A percentile compares a stretch with the other conserved stretches of the same genome.
Evolutionary conservation across 495 filamentous ascomycete genomes (phyloP).

Genomic region (Hypoxylon fragiforme): DNA sequence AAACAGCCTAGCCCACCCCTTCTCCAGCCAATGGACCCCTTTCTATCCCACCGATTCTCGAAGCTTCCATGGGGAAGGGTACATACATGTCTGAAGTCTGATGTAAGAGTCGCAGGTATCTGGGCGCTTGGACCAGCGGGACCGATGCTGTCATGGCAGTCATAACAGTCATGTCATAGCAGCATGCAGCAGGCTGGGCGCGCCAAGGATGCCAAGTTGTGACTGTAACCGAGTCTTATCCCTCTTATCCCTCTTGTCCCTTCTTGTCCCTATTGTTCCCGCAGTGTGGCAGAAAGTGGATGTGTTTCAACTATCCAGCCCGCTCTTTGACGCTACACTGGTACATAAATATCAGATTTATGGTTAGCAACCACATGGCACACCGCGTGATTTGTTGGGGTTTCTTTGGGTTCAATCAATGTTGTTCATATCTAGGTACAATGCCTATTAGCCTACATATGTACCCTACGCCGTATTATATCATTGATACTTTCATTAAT

Average conservation of each 20-base stretch:
- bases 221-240: constrained; percentile 31
- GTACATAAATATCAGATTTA: constrained; percentile 11
- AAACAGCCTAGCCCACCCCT: constrained; percentile 16
- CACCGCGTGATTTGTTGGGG: constrained; percentile 11
- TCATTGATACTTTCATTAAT: no score
- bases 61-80: constrained; percentile 48
- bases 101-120: constrained; percentile 20
- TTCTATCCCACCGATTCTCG: constrained; percentile 42
- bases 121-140: constrained; percentile 26
- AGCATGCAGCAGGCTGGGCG: constrained; percentile 17
- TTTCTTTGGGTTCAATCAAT: constrained; percentile 3
- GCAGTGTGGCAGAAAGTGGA: no score
- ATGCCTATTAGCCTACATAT: no score
- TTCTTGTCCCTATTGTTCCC: constrained; percentile 20
- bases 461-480: no score
- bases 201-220: constrained; percentile 37
- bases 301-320: constrained; percentile 25
- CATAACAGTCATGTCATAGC: neutral
- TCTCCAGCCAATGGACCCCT: constrained; percentile 24
- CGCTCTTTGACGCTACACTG: constrained; percentile 19
- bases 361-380: constrained; percentile 22
- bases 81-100: constrained; percentile 24
- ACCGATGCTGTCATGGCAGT: constrained; percentile 34
- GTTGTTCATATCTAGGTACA: neutral
- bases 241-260: no score